Evolutionary conservation across 495 filamentous ascomycete genomes (phyloP).

Genomic region (Annulohypoxylon maeteangense): DNA sequence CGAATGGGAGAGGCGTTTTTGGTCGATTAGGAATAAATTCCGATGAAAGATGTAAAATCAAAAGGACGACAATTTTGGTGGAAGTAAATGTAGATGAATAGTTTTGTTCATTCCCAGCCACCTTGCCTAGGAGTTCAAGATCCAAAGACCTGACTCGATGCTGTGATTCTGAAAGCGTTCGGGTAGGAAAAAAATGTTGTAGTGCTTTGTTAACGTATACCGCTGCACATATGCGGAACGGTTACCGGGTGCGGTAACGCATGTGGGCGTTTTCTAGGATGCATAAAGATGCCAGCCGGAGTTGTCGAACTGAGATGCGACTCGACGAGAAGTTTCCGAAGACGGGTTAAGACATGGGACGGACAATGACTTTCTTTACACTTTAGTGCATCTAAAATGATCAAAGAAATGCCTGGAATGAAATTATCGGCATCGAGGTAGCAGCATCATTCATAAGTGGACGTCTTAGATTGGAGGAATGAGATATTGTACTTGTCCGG

Average conservation of each 20-base stretch:
- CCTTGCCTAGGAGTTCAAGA: slow-evolving; percentile 12
- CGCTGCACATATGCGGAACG: slow-evolving; percentile 7
- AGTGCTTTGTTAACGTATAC: slow-evolving; percentile 38
- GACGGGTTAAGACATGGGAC: slow-evolving; percentile 30
- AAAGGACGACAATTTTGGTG: slow-evolving; percentile 17
- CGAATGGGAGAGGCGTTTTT: background rate
- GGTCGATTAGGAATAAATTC: slow-evolving; percentile 2
- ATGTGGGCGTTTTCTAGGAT: slow-evolving; percentile 21
- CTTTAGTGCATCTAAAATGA: background rate
- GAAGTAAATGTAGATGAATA: slow-evolving; percentile 40
- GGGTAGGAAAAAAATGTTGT: slow-evolving; percentile 4
- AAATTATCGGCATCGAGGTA: slow-evolving; percentile 2
- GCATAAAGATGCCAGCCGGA: slow-evolving; percentile 39
- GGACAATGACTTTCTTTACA: slow-evolving; percentile 34
- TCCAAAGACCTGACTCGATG: background rate
- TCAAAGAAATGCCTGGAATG: slow-evolving; percentile 42
- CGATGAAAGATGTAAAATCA: slow-evolving; percentile 17
- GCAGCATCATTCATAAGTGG: slow-evolving; percentile 5
- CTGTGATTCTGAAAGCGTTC: slow-evolving; percentile 38
- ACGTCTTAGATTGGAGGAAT: slow-evolving; percentile 17
- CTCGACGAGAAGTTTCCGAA: slow-evolving; percentile 32
- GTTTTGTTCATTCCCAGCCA: slow-evolving; percentile 31
- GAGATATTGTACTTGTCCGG: slow-evolving; percentile 4
- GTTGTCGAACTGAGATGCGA: slow-evolving; percentile 31
- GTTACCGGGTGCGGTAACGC: slow-evolving; percentile 41